These are phyloP conservation scores for Albizia julibrissin DNA, from an alignment of 306 rosid genomes.

Conservation along the genomic window DNA sequence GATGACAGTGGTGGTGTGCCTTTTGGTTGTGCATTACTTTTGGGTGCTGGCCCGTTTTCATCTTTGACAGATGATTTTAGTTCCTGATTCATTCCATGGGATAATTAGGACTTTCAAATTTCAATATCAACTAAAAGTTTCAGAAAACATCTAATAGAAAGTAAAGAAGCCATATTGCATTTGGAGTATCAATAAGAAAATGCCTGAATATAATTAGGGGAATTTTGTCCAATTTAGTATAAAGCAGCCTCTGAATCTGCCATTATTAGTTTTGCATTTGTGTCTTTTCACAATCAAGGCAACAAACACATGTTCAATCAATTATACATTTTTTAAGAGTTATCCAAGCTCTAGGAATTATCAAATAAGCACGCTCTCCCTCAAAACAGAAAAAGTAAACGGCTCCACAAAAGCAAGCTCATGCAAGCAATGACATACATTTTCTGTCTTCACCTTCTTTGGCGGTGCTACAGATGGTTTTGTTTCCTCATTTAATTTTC, in stretches of 20 bases:
- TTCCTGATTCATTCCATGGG: conserved; percentile 57
- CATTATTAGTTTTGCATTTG: neutral
- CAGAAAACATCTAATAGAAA: neutral
- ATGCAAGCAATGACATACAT: conserved; percentile 51
- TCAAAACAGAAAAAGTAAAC: neutral
- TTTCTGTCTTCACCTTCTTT: conserved; percentile 89
- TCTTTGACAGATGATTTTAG: conserved; percentile 58
- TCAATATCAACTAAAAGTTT: conserved; percentile 12
- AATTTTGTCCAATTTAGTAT: neutral
- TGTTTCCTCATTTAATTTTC: conserved; percentile 73
- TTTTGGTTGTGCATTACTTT: conserved; percentile 56
- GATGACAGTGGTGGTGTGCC: conserved; percentile 53
- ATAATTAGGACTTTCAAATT: conserved; percentile 25
- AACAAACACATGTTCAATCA: neutral
- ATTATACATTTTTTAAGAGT: neutral
- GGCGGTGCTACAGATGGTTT: conserved; percentile 65
- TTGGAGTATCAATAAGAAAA: conserved; percentile 8
- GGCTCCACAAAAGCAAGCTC: conserved; percentile 5
- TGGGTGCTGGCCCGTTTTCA: conserved; percentile 52
- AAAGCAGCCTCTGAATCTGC: neutral
- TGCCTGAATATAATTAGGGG: conserved; percentile 18
- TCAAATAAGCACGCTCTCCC: neutral
- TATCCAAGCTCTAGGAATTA: neutral
- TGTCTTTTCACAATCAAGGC: neutral
- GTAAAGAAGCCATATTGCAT: conserved; percentile 19